These are phyloP conservation scores for Brassica nigra DNA, from an alignment of 345 rosid species.

Conservation along the genomic window DNA sequence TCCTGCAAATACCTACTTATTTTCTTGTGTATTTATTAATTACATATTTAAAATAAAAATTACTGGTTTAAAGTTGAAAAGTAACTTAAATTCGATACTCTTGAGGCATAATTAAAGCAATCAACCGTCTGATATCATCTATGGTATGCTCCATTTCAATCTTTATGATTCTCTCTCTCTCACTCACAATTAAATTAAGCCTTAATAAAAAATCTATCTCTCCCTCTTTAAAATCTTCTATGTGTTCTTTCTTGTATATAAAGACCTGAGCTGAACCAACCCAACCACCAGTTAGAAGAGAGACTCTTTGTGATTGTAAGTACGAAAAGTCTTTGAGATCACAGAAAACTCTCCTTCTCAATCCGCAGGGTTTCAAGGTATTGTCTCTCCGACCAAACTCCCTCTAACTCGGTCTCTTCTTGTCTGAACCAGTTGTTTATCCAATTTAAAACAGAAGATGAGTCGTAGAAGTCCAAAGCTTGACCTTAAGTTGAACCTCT, in stretches of 20 bases:
- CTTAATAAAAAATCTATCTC: slow-evolving; percentile 60
- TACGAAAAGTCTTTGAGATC: slow-evolving; percentile 17
- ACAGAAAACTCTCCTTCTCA: slow-evolving; percentile 28
- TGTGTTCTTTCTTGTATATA: slow-evolving; percentile 54
- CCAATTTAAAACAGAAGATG: slow-evolving; percentile 48
- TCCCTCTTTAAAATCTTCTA: slow-evolving; percentile 35
- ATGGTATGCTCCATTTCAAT: slow-evolving; percentile 49
- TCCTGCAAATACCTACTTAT: slow-evolving; percentile 37
- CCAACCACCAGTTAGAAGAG: slow-evolving; percentile 42
- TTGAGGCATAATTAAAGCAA: slow-evolving; percentile 34
- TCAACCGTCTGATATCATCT: slow-evolving; percentile 26
- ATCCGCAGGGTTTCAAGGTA: slow-evolving; percentile 39
- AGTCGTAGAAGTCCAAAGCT: slow-evolving; percentile 82
- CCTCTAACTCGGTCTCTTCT: slow-evolving; percentile 13
- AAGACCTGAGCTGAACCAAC: slow-evolving; percentile 49
- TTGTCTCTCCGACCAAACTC: slow-evolving; percentile 28
- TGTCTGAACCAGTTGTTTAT: slow-evolving; percentile 1
- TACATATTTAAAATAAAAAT: background rate
- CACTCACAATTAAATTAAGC: slow-evolving; percentile 73
- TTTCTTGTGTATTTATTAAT: slow-evolving; percentile 21
- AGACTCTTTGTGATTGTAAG: slow-evolving; percentile 31
- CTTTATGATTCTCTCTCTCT: slow-evolving; percentile 45
- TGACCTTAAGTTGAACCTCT: slow-evolving; percentile 87
- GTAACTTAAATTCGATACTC: slow-evolving; percentile 35
- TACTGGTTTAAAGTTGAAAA: slow-evolving; percentile 35